Conservation (phyloP, 768 basidiomycete species). For the Strobilomyces dryophilus region DNA sequence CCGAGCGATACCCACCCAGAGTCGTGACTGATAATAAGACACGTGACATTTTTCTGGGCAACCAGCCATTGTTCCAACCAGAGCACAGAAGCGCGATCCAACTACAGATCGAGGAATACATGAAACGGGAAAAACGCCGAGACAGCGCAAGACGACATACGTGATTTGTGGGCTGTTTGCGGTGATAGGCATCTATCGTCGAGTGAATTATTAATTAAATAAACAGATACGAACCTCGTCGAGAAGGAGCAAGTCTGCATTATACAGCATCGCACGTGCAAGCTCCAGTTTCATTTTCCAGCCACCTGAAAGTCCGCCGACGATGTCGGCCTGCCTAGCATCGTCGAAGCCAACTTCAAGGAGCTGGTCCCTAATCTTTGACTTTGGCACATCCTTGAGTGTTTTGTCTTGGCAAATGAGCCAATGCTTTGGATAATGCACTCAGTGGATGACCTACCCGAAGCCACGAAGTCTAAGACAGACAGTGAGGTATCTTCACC, state of each 20-base stretch:
- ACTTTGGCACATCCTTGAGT: slow-evolving; percentile 55
- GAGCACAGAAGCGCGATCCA: slow-evolving; percentile 78
- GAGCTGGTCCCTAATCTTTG: slow-evolving; percentile 76
- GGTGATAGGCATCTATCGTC: slow-evolving; percentile 22
- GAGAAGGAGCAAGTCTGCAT: slow-evolving; percentile 80
- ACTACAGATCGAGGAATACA: slow-evolving; percentile 37
- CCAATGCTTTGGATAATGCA: neutral
- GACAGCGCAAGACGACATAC: slow-evolving; percentile 42
- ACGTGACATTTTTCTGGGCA: slow-evolving; percentile 79
- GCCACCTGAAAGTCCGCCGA: slow-evolving; percentile 90
- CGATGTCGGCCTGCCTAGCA: slow-evolving; percentile 74
- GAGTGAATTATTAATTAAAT: slow-evolving; percentile 18
- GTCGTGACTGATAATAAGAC: slow-evolving; percentile 94
- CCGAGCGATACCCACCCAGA: slow-evolving; percentile 63
- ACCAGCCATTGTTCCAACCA: slow-evolving; percentile 92
- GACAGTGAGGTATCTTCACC: slow-evolving; percentile 84
- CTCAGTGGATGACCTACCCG: slow-evolving; percentile 46
- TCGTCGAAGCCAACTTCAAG: slow-evolving; percentile 90
- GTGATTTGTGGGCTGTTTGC: slow-evolving; percentile 80
- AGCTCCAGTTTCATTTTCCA: slow-evolving; percentile 99
- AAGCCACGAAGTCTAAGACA: slow-evolving; percentile 86
- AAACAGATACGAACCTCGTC: slow-evolving; percentile 58
- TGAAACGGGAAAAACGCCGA: slow-evolving; percentile 13
- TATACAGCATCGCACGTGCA: slow-evolving; percentile 94
- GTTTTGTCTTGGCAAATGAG: slow-evolving; percentile 53